Evolutionary conservation across 23 red algal species (phyloP).

Genomic region (Pyropia haitanensis): DNA sequence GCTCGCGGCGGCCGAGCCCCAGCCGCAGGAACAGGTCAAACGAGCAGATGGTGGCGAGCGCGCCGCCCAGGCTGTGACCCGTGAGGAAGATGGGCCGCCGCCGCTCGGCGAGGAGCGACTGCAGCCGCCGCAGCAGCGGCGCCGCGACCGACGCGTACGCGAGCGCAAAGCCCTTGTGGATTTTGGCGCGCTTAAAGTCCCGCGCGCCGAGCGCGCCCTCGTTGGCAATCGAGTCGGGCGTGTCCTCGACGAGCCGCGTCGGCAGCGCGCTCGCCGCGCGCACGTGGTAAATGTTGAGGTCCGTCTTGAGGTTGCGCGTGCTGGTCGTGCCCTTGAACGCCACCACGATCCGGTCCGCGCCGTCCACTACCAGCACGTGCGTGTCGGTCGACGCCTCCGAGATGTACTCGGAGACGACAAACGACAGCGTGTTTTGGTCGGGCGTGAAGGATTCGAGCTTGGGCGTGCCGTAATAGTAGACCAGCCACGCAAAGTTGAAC

Average conservation of each 20-base stretch:
- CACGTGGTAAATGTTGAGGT: conserved; percentile 61
- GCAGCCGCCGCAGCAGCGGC: conserved; percentile 26
- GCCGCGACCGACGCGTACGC: conserved; percentile 52
- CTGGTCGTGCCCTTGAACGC: conserved; percentile 77
- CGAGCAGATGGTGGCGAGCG: conserved; percentile 47
- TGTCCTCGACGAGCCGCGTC: conserved; percentile 32
- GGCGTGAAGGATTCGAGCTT: conserved; percentile 48
- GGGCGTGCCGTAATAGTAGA: conserved; percentile 58
- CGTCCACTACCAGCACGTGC: conserved; percentile 68
- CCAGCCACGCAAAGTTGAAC: conserved; percentile 76
- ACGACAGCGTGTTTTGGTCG: conserved; percentile 47
- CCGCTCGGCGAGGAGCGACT: conserved; percentile 20
- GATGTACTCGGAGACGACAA: conserved; percentile 44
- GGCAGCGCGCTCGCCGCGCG: conserved; percentile 46
- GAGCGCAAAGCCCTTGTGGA: conserved; percentile 51
- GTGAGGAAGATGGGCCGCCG: conserved; percentile 59
- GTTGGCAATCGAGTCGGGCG: no score
- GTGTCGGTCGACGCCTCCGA: conserved; percentile 71
- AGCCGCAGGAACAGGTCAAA: conserved; percentile 35
- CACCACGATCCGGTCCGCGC: conserved; percentile 74
- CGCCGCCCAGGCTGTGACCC: conserved; percentile 55
- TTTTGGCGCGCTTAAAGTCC: conserved; percentile 28
- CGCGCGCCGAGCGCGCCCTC: conserved; percentile 27
- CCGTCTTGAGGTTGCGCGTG: conserved; percentile 68
- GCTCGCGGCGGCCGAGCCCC: conserved; percentile 25